Percentiles rank a stretch among this genome's conserved stretches.
These are phyloP conservation scores for Populus trichocarpa DNA, from an alignment of 441 rosid genomes.

Conservation along the genomic window DNA sequence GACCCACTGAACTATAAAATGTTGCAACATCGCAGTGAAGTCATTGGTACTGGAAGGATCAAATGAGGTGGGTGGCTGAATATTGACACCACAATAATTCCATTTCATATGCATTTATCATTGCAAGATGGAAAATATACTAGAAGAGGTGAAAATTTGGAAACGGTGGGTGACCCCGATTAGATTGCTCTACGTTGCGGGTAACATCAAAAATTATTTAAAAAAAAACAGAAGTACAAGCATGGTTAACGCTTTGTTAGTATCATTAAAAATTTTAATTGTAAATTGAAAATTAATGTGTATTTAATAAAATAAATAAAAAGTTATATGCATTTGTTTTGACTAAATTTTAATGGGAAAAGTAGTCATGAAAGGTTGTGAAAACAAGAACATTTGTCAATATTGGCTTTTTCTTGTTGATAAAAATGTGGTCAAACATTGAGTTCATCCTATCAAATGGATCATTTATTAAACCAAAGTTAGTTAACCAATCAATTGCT, in stretches of 20 bases:
- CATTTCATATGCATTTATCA: not conserved
- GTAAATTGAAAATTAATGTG: too few species aligned
- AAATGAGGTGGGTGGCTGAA: conserved; percentile 22
- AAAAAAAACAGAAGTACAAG: too few species aligned
- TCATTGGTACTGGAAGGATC: conserved; percentile 5
- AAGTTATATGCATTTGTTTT: too few species aligned
- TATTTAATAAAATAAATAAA: too few species aligned
- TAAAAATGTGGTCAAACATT: not conserved
- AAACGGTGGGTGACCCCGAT: not conserved
- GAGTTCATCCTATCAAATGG: too few species aligned
- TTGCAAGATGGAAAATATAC: not conserved
- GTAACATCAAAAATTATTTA: not conserved
- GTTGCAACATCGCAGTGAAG: conserved; percentile 1
- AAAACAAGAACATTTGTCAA: too few species aligned
- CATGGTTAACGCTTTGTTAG: too few species aligned
- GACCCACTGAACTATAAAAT: conserved; percentile 13
- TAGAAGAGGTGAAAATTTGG: not conserved
- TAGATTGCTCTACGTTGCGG: not conserved
- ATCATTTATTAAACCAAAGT: too few species aligned
- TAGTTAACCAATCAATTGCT: too few species aligned
- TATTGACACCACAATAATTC: conserved; percentile 1
- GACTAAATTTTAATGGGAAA: not conserved
- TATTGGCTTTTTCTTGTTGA: not conserved
- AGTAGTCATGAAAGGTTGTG: not conserved
- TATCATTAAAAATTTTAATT: too few species aligned